phyloP scores from a whole-genome alignment of 2,329 filamentous ascomycete genomes.

The Trichoderma sp. region DNA sequence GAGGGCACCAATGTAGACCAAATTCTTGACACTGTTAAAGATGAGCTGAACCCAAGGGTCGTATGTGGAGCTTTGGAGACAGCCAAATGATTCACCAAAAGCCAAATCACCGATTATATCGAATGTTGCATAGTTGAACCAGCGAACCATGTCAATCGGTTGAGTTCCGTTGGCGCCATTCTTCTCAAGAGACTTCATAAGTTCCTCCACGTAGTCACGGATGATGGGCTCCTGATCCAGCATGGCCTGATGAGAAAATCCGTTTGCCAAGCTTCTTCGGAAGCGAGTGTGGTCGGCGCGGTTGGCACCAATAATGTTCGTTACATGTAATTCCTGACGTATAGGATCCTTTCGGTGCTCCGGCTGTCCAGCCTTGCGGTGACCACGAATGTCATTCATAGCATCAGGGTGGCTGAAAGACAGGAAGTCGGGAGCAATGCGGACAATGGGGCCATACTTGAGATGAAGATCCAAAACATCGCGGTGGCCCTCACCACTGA shows the following conservation, averaged over 20 bases:
- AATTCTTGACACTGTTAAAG: slow-evolving; percentile 22
- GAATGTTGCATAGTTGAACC: slow-evolving; percentile 33
- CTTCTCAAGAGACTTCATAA: slow-evolving; percentile 26
- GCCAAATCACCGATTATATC: slow-evolving; percentile 33
- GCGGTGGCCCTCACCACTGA: background rate
- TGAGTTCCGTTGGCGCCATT: slow-evolving; percentile 16
- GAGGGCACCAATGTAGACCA: background rate
- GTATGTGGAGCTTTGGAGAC: slow-evolving; percentile 26
- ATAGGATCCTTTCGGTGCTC: slow-evolving; percentile 20
- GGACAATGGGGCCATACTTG: slow-evolving; percentile 16
- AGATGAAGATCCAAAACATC: background rate
- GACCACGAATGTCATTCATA: slow-evolving; percentile 24
- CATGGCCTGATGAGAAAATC: slow-evolving; percentile 33
- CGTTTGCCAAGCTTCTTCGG: slow-evolving; percentile 28
- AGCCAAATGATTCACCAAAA: slow-evolving; percentile 33
- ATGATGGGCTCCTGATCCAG: slow-evolving; percentile 34
- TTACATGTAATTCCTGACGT: background rate
- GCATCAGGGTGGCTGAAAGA: slow-evolving; percentile 16
- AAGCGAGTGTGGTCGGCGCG: slow-evolving; percentile 26
- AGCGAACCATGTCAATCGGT: slow-evolving; percentile 28
- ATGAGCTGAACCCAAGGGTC: slow-evolving; percentile 30
- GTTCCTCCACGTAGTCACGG: slow-evolving; percentile 27
- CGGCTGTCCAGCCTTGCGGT: slow-evolving; percentile 21
- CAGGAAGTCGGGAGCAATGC: slow-evolving; percentile 10
- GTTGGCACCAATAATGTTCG: slow-evolving; percentile 24